Conservation (phyloP, 225 moss, liverwort and hornwort genomes). For the Thuidium tamariscinum region DNA sequence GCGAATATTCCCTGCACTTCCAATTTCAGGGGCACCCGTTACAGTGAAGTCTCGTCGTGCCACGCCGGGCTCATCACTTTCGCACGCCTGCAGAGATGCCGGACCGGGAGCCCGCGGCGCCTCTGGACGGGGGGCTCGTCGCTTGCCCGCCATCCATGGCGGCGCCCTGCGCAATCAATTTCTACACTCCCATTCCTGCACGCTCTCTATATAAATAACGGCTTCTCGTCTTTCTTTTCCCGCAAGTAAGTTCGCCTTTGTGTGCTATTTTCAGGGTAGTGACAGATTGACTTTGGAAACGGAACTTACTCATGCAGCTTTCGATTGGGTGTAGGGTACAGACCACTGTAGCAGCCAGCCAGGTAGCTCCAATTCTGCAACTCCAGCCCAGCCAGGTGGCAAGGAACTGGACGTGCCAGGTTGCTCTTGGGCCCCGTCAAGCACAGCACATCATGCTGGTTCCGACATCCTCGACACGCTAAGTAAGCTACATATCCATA, state of each 20-base stretch:
- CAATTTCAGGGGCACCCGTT: background rate
- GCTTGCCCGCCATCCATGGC: background rate
- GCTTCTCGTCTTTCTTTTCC: background rate
- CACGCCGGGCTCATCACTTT: background rate
- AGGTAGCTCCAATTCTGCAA: background rate
- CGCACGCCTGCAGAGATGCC: background rate
- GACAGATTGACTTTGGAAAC: background rate
- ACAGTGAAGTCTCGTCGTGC: background rate
- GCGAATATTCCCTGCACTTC: background rate
- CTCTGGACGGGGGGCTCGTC: background rate
- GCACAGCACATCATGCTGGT: background rate
- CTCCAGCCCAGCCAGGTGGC: background rate
- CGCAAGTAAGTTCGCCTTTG: background rate
- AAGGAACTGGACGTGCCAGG: background rate
- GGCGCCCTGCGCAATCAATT: background rate
- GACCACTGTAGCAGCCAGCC: background rate
- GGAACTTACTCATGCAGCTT: background rate
- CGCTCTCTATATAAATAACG: background rate
- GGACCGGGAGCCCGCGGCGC: background rate
- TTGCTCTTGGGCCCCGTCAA: background rate
- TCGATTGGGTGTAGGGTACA: background rate
- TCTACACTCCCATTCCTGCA: background rate
- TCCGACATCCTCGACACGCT: slow-evolving; percentile 26
- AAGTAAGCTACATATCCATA: background rate
- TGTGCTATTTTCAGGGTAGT: background rate